Evolutionary conservation across 192 early-diverging fungal genomes (phyloP), one percentile per base, ranked within the genome.

Genomic region (Gonapodya sp.): DNA sequence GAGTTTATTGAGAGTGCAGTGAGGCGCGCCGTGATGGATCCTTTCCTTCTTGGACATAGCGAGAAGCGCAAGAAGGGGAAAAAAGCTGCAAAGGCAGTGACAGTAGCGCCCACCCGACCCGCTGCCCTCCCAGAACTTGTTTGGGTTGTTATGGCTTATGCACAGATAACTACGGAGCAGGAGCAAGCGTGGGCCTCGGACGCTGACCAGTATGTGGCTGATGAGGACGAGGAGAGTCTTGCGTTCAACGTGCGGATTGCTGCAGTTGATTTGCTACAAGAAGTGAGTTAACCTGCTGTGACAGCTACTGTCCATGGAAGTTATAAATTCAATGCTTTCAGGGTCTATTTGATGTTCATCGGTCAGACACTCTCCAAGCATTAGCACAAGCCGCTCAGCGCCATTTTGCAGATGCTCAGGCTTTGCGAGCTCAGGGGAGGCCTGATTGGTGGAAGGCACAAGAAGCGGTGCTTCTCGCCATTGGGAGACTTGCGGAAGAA

Each of bases 211-310:
- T 96, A 92, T 82, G 92, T 97, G 35, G 93, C 94, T 31, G 96
- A 97, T 79, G 94, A 95, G 77, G 95, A 96, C 73, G 95, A 96
- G 73, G 95, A 95, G 78, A 92, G 92, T 0, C 91, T 92, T 37
- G 92, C 86, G n/a, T 96, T 93, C 83, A 97, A 92, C 80, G 93
- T 96, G 73, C 90, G 96, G 73, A 91, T 96, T 24, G 92, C 94
- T 35, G 92, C 93, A 2, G 89, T 93, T 72, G 94, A 96, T 84
- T 85, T 94, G 24, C 83, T 96, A n/a, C 78, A 18, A 33, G 34
- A 77, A 8, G 30, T 77, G 8, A 33, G 75, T 33, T 16, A 2
- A 77, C 8, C 8, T 24, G 24, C 8, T 64, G 8, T 85, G 32
- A 88, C 91, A 82, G 73, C 81, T 82, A 35, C 36, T 75, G 73